Percentiles rank a stretch among this genome's conserved stretches.
Conservation (phyloP, 768 basidiomycete genomes). For the Rubroboletus satanas region DNA sequence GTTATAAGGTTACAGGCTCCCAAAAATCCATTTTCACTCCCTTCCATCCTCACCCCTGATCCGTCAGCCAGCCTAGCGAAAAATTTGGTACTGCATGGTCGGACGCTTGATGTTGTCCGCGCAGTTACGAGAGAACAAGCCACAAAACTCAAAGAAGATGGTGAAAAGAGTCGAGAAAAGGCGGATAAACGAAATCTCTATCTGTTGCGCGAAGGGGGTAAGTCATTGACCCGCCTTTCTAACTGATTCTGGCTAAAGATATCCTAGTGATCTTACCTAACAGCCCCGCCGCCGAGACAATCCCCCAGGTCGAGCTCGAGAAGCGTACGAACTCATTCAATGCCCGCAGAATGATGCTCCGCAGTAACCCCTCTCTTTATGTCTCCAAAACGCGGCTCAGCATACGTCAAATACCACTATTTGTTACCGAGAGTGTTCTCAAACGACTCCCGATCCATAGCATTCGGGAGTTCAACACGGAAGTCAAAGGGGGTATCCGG, state of each 20-base stretch:
- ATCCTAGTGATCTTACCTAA: conserved; percentile 83
- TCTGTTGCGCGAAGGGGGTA: conserved; percentile 93
- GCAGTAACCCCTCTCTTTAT: conserved; percentile 89
- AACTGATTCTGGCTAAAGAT: neutral
- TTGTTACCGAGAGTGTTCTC: conserved; percentile 84
- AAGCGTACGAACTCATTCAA: conserved; percentile 83
- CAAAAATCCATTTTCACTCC: conserved; percentile 83
- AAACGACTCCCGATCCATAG: conserved; percentile 86
- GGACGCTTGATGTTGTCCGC: conserved; percentile 84
- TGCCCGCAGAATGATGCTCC: conserved; percentile 76
- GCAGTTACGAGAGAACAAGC: conserved; percentile 92
- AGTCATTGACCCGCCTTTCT: conserved; percentile 6
- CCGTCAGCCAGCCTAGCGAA: conserved; percentile 82
- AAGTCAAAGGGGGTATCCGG: conserved; percentile 62
- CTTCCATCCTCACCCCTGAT: conserved; percentile 90
- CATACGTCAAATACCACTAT: conserved; percentile 87
- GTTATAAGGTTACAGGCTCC: conserved; percentile 39
- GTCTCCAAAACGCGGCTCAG: conserved; percentile 93
- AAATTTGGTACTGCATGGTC: conserved; percentile 83
- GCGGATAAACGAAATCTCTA: conserved; percentile 95
- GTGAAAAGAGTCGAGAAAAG: conserved; percentile 80
- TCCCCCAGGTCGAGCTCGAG: conserved; percentile 76
- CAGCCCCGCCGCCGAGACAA: conserved; percentile 67
- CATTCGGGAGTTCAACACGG: conserved; percentile 70
- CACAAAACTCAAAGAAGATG: conserved; percentile 80